Evolutionary conservation across 805 yeast genomes (phyloP), one percentile per base, ranked within the genome.

Genomic region (Grigorovia jiainica): DNA sequence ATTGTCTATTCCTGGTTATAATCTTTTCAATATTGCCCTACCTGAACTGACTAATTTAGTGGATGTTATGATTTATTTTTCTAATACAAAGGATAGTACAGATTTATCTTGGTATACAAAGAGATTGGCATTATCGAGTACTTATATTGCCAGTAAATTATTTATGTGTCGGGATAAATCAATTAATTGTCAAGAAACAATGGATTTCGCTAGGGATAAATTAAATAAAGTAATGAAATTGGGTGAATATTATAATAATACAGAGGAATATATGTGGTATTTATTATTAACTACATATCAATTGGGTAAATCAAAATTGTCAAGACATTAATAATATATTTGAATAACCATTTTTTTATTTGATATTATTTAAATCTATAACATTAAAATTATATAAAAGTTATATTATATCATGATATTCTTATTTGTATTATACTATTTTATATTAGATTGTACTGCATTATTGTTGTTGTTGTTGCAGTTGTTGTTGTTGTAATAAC

Each of bases 101-200:
- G 95, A 87, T 60, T 79, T 83, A 58, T 82, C 86, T 3, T 90
- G 98, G 98, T 90, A 90, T 61, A 68, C 94, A n/a, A 84, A 87
- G 56, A 70, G 98, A 49, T 65, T 82, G 13, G 73, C 83, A 7
- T 57, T 90, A 13, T 73, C 84, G 19, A 70, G 82, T 2, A 72
- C 82, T 2, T 86, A 84, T 59, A 82, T 83, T 2, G 75, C 81
- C 31, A 66, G 82, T 32, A 97, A 90, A 60, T 64, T 86, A 47
- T 86, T 75, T 65, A 82, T 82, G 92, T 66, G 85, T 35, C 80
- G 74, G 50, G 97, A 90, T 60, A 67, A 66, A 18, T 78, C 90
- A 17, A 53, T 57, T 2, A 72, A 64, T 24, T 82, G 67, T 52
- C 43, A 49, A 11, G 73, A 73, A 38, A 89, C 97, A 1, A 57